Percentiles rank a stretch among this genome's conserved stretches.
phyloP scores from a whole-genome alignment of 495 filamentous ascomycete species.

The Penicillium diatomitis region DNA sequence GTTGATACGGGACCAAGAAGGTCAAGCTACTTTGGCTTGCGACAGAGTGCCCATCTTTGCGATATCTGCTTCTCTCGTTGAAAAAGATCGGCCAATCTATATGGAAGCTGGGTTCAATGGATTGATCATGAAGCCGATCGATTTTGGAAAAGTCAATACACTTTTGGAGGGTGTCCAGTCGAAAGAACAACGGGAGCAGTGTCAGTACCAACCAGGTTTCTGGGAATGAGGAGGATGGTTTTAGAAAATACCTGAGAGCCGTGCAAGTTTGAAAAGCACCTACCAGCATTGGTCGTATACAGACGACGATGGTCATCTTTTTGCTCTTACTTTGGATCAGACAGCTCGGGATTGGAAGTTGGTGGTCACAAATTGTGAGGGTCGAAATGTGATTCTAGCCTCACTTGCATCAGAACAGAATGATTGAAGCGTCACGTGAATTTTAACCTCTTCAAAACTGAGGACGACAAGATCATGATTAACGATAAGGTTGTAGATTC shows the following conservation, averaged over 20 bases:
- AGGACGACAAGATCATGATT: too few species aligned
- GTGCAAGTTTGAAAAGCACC: background rate
- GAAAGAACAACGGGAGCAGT: constrained; percentile 31
- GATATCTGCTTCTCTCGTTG: constrained; percentile 73
- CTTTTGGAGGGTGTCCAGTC: constrained; percentile 51
- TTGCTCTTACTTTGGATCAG: too few species aligned
- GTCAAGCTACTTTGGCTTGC: constrained; percentile 29
- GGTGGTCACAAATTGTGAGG: too few species aligned
- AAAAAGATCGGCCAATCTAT: constrained; percentile 57
- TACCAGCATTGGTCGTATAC: too few species aligned
- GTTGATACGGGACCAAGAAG: constrained; percentile 69
- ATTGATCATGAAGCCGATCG: constrained; percentile 78
- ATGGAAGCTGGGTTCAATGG: constrained; percentile 74
- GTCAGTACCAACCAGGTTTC: constrained; percentile 50
- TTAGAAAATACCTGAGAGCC: background rate
- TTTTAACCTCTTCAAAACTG: too few species aligned
- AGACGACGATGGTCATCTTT: too few species aligned
- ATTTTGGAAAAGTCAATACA: constrained; percentile 58
- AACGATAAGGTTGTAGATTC: too few species aligned
- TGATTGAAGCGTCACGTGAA: too few species aligned
- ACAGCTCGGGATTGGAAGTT: too few species aligned
- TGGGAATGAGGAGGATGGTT: constrained; percentile 77
- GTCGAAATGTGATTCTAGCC: too few species aligned
- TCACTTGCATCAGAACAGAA: too few species aligned
- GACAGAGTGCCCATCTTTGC: constrained; percentile 66